Evolutionary conservation across 1,284 basidiomycete species (phyloP).

Genomic region (Sutorius eximius): DNA sequence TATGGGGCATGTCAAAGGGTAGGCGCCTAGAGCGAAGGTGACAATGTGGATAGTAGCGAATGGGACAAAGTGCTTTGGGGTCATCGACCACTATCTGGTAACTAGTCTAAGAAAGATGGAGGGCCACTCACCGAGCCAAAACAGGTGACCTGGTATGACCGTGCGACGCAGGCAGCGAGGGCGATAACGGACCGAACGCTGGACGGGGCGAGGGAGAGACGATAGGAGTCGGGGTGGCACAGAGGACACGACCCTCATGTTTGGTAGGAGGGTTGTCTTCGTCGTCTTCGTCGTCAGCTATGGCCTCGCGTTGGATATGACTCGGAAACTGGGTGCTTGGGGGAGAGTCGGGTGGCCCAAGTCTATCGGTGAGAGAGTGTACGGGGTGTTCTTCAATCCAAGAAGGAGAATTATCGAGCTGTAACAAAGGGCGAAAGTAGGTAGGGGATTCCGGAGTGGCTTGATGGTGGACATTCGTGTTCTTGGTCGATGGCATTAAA

Average conservation of each 20-base stretch:
- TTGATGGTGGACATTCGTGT: constrained; percentile 26
- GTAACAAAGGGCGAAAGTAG: constrained; percentile 31
- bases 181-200: constrained; percentile 13
- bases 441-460: constrained; percentile 17
- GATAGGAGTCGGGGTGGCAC: constrained; percentile 11
- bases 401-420: constrained; percentile 32
- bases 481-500: constrained; percentile 34
- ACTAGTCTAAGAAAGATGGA: background rate
- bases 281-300: constrained; percentile 19
- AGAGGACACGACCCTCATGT: constrained; percentile 29
- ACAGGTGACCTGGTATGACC: constrained; percentile 36
- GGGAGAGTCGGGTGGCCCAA: constrained; percentile 4
- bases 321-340: constrained; percentile 4
- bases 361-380: constrained; percentile 11
- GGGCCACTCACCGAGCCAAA: constrained; percentile 30
- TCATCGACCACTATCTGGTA: constrained; percentile 4
- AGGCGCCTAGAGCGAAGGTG: constrained; percentile 4
- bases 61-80: background rate
- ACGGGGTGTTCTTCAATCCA: constrained; percentile 15
- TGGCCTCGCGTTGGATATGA: constrained; percentile 8
- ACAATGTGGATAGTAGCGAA: constrained; percentile 14
- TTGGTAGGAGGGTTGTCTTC: constrained; percentile 27
- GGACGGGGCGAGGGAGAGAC: constrained; percentile 15
- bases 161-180: constrained; percentile 11
- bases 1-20: constrained; percentile 5